These are phyloP conservation scores for Fusarium sterilihyphosum DNA, from an alignment of 2,329 filamentous ascomycete species.

Conservation along the genomic window DNA sequence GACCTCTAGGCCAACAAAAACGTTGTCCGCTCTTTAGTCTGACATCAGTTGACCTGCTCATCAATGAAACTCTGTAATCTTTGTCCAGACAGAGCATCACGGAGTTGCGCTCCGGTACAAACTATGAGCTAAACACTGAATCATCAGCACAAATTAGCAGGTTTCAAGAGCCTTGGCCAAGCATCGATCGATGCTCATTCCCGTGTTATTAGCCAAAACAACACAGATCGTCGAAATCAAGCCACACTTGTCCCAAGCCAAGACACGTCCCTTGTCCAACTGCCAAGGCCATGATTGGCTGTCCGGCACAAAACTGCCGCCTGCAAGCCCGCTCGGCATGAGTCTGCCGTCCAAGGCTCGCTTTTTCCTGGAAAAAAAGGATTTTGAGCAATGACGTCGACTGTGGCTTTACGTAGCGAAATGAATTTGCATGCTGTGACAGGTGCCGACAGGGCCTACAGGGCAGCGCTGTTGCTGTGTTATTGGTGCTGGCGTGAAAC, in stretches of 20 bases:
- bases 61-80: neutral
- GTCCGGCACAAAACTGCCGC: slow-evolving; percentile 31
- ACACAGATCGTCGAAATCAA: slow-evolving; percentile 1
- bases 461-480: neutral
- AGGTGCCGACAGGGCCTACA: neutral
- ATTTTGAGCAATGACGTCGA: slow-evolving; percentile 26
- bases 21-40: neutral
- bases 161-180: slow-evolving; percentile 3
- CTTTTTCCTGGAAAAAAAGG: slow-evolving; percentile 1
- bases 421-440: neutral
- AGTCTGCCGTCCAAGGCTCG: slow-evolving; percentile 30
- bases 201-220: slow-evolving; percentile 1
- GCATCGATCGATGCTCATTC: neutral
- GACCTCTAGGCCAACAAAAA: neutral
- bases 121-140: slow-evolving; percentile 7
- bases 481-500: neutral
- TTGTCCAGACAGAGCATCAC: neutral
- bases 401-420: slow-evolving; percentile 23
- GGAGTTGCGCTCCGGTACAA: neutral
- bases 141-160: slow-evolving; percentile 5
- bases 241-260: slow-evolving; percentile 28
- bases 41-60: neutral
- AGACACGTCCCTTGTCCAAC: slow-evolving; percentile 9
- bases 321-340: slow-evolving; percentile 26
- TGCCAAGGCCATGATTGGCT: slow-evolving; percentile 9